Percentiles rank a stretch among this genome's conserved stretches.
phyloP scores from a whole-genome alignment of 2,329 filamentous ascomycete species.

The Nothomitra cinnamomea region DNA sequence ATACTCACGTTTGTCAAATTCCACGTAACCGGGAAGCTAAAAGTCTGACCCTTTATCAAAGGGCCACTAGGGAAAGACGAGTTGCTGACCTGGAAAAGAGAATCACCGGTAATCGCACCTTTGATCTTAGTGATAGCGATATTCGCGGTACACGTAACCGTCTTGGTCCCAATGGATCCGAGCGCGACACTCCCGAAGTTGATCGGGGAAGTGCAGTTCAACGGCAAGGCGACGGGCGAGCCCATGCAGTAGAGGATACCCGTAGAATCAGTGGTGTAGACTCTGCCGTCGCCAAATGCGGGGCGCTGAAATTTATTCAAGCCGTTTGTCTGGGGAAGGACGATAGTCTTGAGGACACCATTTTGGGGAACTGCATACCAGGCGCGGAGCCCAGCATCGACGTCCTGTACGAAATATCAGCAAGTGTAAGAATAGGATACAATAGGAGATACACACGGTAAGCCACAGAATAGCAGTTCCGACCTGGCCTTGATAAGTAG shows the following conservation, averaged over 20 bases:
- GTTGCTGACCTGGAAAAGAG: conserved; percentile 22
- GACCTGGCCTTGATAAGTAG: conserved; percentile 12
- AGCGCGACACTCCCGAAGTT: conserved; percentile 24
- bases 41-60: conserved; percentile 20
- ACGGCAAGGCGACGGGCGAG: conserved; percentile 19
- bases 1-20: conserved; percentile 14
- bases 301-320: conserved; percentile 16
- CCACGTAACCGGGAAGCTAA: conserved; percentile 26
- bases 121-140: conserved; percentile 22
- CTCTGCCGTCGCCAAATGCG: conserved; percentile 15
- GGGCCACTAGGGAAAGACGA: conserved; percentile 22
- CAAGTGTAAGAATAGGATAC: neutral
- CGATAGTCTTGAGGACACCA: conserved; percentile 14
- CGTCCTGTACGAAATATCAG: conserved; percentile 12
- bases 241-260: conserved; percentile 15
- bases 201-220: conserved; percentile 24
- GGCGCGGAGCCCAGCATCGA: conserved; percentile 14
- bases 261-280: conserved; percentile 13
- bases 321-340: conserved; percentile 14
- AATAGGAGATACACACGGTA: neutral
- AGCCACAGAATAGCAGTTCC: conserved; percentile 17
- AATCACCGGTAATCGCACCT: conserved; percentile 21
- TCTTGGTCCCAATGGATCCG: conserved; percentile 17
- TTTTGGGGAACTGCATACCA: conserved; percentile 15
- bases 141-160: conserved; percentile 22